Evolutionary conservation across 2,329 filamentous ascomycete species (phyloP), one percentile per base, ranked within the genome.

Genomic region (Aspergillus versicolor): DNA sequence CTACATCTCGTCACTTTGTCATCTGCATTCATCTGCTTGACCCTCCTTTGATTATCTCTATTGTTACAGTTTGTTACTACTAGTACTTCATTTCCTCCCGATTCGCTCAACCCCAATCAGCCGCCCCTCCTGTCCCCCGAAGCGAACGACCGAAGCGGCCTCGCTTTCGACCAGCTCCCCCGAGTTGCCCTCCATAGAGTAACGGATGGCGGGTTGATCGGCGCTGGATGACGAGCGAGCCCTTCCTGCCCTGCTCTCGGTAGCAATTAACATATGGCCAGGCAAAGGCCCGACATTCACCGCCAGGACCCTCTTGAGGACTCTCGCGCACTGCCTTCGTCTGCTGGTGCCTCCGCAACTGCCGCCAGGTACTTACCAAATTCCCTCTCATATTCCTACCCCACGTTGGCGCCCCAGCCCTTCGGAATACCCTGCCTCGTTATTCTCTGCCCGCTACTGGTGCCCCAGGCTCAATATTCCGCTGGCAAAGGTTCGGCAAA

Each of bases 241-340:
- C 62, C 59, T 64, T 68, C 57, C 58, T 63, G 68, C 66, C 64
- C 48, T 68, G 64, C 65, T 67, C 65, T 64, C 60, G 49, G 58
- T 67, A 70, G 60, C 70, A 65, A 67, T 67, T 66, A 71, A 77
- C 75, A 73, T 77, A 78, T 79, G 76, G 76, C 75, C 73, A 77
- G 73, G 67, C 75, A 73, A 75, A 75, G 70, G 72, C 71, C 73
- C 69, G 72, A 70, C 70, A 65, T 67, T 72, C 71, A 73, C 68
- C 73, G 71, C 66, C 74, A 77, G 72, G 72, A 75, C 72, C 70
- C 70, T 68, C 67, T 71, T 65, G 72, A 77, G 70, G 72, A 74
- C 69, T 67, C 71, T 69, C 66, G 71, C 65, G 61, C 69, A 57
- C 59, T 63, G 50, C 62, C 66, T 55, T 64, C 66, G 61, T 66